Evolutionary conservation across 805 yeast species (phyloP), one percentile per base, ranked within the genome.

Genomic region (Alloascoidea africana): DNA sequence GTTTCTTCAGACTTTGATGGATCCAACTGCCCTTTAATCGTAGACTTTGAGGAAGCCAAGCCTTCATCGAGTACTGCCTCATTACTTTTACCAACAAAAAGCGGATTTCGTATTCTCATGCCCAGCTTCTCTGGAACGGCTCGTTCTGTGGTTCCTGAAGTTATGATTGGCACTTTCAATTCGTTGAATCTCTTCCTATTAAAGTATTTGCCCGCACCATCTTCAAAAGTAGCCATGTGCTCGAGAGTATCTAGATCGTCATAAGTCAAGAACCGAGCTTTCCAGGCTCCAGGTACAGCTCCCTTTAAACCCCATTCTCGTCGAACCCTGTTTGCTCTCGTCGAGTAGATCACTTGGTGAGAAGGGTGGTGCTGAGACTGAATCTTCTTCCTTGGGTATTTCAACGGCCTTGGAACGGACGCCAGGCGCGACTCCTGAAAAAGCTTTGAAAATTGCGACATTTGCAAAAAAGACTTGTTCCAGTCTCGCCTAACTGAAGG

Each of bases 271-370:
- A 71, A 73, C 32, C 76, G 66, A 14, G 72, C 60, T 32, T 73
- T 73, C 35, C 70, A 53, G 46, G 70, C 74, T 30, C 62, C 60
- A 2, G 94, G 94, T 35, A 83, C 58, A 15, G 80, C 62, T 34
- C 76, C 62, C 51, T 83, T 83, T 42, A 83, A 56, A 48, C 94
- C 94, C 66, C 70, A 83, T 55, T 81, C 82, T 43, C 79, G 76
- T 56, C 83, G 50, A 11, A 64, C 53, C 34, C 76, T 68, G 36
- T 79, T 66, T 4, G 80, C 64, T 36, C 75, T 70, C 37, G 81
- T 74, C 0, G 91, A 75, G 54, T 70, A 77, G 32, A 83, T 66
- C 33, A 79, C 64, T 53, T 82, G 93, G 49, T 77, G 86, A 0
- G 82, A 71, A 17, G 94, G 94, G 16, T 13, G 17, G 8, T 8